A percentile compares a stretch with the other conserved stretches of the same genome.
These are phyloP conservation scores for Solanum pinnatisectum DNA, from an alignment of 257 asterid species.

Conservation along the genomic window DNA sequence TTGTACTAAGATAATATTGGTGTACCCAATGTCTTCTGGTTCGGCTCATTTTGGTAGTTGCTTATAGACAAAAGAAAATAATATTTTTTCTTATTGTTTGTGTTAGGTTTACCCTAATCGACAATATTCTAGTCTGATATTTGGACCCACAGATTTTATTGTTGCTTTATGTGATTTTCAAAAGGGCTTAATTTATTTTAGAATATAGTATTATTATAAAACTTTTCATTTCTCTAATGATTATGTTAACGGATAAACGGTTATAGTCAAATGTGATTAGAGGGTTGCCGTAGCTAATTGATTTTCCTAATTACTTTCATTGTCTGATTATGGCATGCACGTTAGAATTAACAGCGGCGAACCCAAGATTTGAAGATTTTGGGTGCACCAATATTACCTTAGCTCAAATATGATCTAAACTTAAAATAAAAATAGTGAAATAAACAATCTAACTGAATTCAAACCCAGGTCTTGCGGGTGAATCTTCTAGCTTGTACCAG, in stretches of 20 bases:
- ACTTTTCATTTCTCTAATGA: not conserved
- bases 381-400: not conserved
- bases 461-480: not conserved
- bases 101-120: not conserved
- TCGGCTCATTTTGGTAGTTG: not conserved
- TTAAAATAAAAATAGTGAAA: not conserved
- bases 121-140: not conserved
- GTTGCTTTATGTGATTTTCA: not conserved
- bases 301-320: not conserved
- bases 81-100: not conserved
- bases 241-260: not conserved
- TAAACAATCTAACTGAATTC: too few species aligned
- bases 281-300: not conserved
- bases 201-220: not conserved
- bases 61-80: not conserved
- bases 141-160: not conserved
- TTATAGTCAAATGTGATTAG: not conserved
- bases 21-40: not conserved
- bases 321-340: not conserved
- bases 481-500: not conserved
- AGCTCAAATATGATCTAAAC: too few species aligned
- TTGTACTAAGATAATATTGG: not conserved
- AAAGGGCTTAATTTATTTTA: not conserved
- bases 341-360: not conserved
- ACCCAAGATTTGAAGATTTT: accelerated